Evolutionary conservation across 129 eudicot species (phyloP), one percentile per base, ranked within the genome.

Genomic region (Flaveria ramosissima): DNA sequence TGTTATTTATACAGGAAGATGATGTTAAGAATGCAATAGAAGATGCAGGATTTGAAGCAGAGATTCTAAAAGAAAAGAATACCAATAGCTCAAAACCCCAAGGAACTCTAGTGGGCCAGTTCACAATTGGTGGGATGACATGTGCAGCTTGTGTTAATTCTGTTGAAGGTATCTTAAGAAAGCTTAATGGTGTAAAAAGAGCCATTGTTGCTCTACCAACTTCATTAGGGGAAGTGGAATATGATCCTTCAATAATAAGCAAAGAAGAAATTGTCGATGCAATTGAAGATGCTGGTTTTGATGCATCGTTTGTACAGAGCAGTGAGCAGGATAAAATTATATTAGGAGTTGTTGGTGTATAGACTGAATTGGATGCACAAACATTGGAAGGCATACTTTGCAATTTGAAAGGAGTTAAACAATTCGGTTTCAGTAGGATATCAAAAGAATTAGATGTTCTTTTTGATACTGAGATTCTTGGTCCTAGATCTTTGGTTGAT

Each of bases 211-310:
- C 97, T 23, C 83, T 95, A 64, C 85, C 99, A 61, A 95, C 99
- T 43, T 91, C 99, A 23, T 78, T 91, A 71, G 99, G 99, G 53
- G 99, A 95, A 84, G 97, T 95, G 41, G 97, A 95, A 75, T 95
- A 91, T 72, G 96, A 91, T 77, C 88, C 99, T 71, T 46, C 80
- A 71, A 61, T 86, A 53, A 86, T 88, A 56, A 91, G 85, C 45
- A 92, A 95, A 82, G 99, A 91, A 43, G 94, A 86, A 59, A 89
- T 95, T 72, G 86, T 92, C 19, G 81, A 39, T 46, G 99, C 96
- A 68, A 95, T 95, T 53, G 99, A 95, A 88, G 99, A 89, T 88
- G 97, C 99, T 71, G 99, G 99, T 70, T 95, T 95, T 86, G 99
- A 95, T 73, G 96, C 87, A 66, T 84, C 99, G n/a, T 86, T 95